Percentiles rank a stretch among this genome's conserved stretches.
Conservation (phyloP, 495 filamentous ascomycete genomes). For the Hypoxylon fragiforme region DNA sequence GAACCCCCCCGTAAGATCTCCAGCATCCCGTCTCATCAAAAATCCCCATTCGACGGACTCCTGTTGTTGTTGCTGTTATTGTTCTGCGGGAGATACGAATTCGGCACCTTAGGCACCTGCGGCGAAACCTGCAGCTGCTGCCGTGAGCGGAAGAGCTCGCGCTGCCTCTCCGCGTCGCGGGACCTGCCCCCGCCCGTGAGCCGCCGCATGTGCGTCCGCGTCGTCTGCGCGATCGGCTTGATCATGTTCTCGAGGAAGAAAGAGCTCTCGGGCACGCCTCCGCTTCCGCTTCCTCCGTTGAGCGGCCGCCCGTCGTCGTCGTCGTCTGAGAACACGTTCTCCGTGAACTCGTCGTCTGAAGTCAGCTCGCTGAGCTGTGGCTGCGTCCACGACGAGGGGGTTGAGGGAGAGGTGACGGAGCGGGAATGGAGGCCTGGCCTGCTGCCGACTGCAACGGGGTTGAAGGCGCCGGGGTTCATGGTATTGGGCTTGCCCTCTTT, state of each 20-base stretch:
- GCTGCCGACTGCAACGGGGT: constrained; percentile 26
- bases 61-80: too few relatives aligned
- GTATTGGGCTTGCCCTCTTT: constrained; percentile 59
- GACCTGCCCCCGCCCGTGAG: constrained; percentile 62
- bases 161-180: constrained; percentile 62
- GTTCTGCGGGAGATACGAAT: constrained; percentile 37
- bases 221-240: constrained; percentile 54
- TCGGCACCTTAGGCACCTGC: constrained; percentile 66
- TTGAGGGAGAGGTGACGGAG: constrained; percentile 71
- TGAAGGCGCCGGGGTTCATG: constrained; percentile 66
- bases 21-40: constrained; percentile 9
- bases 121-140: constrained; percentile 45
- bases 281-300: too few relatives aligned
- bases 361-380: constrained; percentile 60
- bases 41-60: constrained; percentile 22
- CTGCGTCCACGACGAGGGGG: constrained; percentile 57
- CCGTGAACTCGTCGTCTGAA: constrained; percentile 52
- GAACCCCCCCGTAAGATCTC: not conserved
- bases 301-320: constrained; percentile 51
- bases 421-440: constrained; percentile 67
- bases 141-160: constrained; percentile 57
- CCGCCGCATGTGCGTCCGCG: constrained; percentile 65
- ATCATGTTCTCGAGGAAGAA: constrained; percentile 73
- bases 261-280: constrained; percentile 50
- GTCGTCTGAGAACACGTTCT: constrained; percentile 58